Percentiles rank a stretch among this genome's conserved stretches.
Evolutionary conservation across 805 yeast species (phyloP).

Genomic region (Hanseniaspora meyeri): DNA sequence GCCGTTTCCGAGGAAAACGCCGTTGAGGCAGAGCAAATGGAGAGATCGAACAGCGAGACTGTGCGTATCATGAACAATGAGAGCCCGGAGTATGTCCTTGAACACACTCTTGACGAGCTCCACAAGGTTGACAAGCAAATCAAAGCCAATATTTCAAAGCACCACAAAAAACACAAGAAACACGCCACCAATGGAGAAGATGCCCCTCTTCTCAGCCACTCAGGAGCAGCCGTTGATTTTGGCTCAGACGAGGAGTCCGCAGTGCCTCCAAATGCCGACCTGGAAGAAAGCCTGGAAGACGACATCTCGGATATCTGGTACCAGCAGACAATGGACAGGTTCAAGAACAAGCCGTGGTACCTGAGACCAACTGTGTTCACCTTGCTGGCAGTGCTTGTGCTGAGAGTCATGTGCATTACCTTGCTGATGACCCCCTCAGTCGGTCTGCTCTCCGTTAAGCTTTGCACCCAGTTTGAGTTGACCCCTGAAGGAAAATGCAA

Average conservation of each 20-base stretch:
- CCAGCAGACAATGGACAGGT: constrained; percentile 36
- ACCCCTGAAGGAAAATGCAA: constrained; percentile 28
- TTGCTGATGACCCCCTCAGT: constrained; percentile 31
- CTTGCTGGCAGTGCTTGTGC: constrained; percentile 33
- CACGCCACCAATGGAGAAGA: constrained; percentile 1
- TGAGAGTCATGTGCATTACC: constrained; percentile 34
- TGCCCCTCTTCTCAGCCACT: background rate
- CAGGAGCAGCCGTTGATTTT: background rate
- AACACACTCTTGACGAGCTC: constrained; percentile 16
- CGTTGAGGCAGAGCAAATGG: background rate
- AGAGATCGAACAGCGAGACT: background rate
- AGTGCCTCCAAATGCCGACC: background rate
- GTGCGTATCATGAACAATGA: constrained; percentile 14
- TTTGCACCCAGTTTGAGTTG: constrained; percentile 30
- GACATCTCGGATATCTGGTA: constrained; percentile 29
- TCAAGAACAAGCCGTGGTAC: constrained; percentile 39
- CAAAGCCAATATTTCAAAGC: background rate
- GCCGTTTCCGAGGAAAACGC: background rate
- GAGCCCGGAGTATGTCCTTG: constrained; percentile 19
- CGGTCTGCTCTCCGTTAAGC: constrained; percentile 30
- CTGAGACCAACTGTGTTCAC: constrained; percentile 45
- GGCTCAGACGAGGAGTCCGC: constrained; percentile 16
- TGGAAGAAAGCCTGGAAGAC: constrained; percentile 2
- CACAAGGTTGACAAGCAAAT: background rate
- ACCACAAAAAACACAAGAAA: background rate